Evolutionary conservation across 345 rosid species (phyloP), one percentile per base, ranked within the genome.

Genomic region (Linum lewisii): DNA sequence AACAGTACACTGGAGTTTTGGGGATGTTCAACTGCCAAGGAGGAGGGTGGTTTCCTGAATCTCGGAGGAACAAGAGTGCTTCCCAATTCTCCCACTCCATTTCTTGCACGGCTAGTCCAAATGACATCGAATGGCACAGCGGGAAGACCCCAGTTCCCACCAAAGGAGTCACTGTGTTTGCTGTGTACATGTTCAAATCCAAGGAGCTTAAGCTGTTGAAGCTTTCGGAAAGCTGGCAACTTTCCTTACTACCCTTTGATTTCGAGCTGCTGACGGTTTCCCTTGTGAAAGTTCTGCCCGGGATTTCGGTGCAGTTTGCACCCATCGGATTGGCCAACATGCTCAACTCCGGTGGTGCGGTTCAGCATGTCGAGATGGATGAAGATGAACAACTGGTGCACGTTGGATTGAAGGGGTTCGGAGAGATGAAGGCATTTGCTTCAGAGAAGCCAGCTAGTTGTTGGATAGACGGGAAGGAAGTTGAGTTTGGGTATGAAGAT

Each of bases 341-440:
- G 74, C 58, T 72, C 13, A 68, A 75, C 57, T 13, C 66, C 18
- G 73, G 73, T 7, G 72, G 77, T 15, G 77, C 69, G 20, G 21
- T 76, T 24, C 60, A 36, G 60, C 42, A 64, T 5, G 16, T 65
- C 4, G 57, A 18, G 11, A 22, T 57, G 20, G 71, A 69, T 32
- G 61, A 55, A 2, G 65, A 55, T 21, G 57, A 62, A 6, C 37
- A 53, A 8, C 14, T 21, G 51, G 72, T 63, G n/a, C 54, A 44
- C 14, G 25, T 70, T 57, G 69, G 61, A 25, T 66, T 63, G 0
- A 60, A 38, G 60, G 77, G 74, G 16, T 18, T 53, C 21, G 74
- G 72, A 51, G 75, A 66, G 57, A 60, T 70, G 66, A 70, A 25
- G 53, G 66, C 52, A 16, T 60, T 63, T 16, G 61, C 72, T 5